Evolutionary conservation across 306 rosid species (phyloP).

Genomic region (Gynostemma pentaphyllum): DNA sequence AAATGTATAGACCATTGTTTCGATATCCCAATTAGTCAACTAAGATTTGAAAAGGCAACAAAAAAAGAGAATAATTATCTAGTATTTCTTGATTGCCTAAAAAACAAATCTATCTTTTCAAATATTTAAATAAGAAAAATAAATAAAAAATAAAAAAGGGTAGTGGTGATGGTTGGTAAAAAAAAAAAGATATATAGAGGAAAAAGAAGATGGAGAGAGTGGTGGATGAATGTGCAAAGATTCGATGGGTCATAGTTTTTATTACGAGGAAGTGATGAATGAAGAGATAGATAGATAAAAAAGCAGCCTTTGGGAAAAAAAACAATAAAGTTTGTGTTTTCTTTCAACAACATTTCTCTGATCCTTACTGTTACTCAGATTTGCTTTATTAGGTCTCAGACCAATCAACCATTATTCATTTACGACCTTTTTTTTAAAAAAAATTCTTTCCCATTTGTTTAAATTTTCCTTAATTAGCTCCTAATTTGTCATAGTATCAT

Average conservation of each 20-base stretch:
- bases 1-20: background rate
- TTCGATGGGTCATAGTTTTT: background rate
- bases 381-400: background rate
- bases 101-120: background rate
- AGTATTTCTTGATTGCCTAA: background rate
- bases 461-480: too few species aligned
- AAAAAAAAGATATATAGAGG: background rate
- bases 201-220: too few species aligned
- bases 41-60: background rate
- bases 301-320: conserved; percentile 4
- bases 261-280: background rate
- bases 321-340: conserved; percentile 2
- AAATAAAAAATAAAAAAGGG: background rate
- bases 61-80: background rate
- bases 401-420: too few species aligned
- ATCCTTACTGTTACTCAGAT: conserved; percentile 3
- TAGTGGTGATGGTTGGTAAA: background rate
- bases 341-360: conserved; percentile 8
- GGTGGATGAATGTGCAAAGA: background rate
- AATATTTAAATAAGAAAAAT: background rate
- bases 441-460: too few species aligned
- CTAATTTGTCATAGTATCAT: too few species aligned
- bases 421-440: too few species aligned
- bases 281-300: background rate
- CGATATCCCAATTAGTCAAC: background rate